Evolutionary conservation across 1,284 basidiomycete species (phyloP).

Genomic region (Trametes hirsuta): DNA sequence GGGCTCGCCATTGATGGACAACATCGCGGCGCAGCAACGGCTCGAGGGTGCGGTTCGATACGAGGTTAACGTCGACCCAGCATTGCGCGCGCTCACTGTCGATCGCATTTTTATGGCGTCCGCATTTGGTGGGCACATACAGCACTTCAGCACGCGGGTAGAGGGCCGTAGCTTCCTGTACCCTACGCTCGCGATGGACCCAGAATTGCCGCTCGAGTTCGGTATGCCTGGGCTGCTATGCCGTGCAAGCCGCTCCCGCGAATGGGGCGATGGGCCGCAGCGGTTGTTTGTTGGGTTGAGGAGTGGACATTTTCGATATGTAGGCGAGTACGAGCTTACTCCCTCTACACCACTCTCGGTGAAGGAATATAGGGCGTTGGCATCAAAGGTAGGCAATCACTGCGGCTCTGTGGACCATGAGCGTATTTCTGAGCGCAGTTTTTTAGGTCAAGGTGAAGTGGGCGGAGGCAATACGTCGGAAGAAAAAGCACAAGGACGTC

Average conservation of each 20-base stretch:
- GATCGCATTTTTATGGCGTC: conserved; percentile 20
- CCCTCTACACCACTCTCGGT: conserved; percentile 10
- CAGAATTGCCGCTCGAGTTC: conserved; percentile 22
- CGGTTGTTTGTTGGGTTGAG: conserved; percentile 19
- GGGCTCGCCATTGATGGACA: too few species aligned
- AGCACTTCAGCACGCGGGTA: conserved; percentile 13
- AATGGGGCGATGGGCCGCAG: conserved; percentile 9
- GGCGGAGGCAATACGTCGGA: conserved; percentile 2
- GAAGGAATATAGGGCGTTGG: conserved; percentile 24
- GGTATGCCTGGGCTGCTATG: conserved; percentile 25
- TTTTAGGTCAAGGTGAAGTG: conserved; percentile 2
- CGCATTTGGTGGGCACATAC: conserved; percentile 20
- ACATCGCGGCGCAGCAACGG: background rate
- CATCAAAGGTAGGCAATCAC: conserved; percentile 10
- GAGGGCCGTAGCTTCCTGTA: conserved; percentile 17
- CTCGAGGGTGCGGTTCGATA: background rate
- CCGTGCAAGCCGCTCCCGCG: background rate
- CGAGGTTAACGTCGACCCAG: conserved; percentile 12
- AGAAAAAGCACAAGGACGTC: conserved; percentile 8
- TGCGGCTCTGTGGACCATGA: background rate
- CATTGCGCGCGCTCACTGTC: conserved; percentile 11
- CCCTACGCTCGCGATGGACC: conserved; percentile 17
- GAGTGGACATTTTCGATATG: conserved; percentile 19
- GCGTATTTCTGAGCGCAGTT: background rate
- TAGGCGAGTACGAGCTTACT: conserved; percentile 27